Percentiles rank a stretch among this genome's conserved stretches.
Evolutionary conservation across 2,329 filamentous ascomycete species (phyloP).

Genomic region (Gliomastix tumulicola): DNA sequence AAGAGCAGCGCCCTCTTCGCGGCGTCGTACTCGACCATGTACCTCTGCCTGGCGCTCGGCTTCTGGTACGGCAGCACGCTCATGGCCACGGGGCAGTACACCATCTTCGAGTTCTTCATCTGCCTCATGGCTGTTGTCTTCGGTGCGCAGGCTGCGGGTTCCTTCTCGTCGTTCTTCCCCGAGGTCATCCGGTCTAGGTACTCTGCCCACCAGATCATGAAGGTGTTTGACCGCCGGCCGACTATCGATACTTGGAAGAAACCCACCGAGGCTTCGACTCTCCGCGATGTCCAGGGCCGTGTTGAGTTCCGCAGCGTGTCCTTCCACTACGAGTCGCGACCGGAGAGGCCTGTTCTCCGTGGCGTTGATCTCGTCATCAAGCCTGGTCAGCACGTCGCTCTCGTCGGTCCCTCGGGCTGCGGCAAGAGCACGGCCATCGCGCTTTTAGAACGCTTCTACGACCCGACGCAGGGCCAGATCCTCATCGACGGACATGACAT

Average conservation of each 20-base stretch:
- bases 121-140: conserved; percentile 59
- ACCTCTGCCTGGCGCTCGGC: conserved; percentile 54
- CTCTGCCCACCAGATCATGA: neutral
- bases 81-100: conserved; percentile 43
- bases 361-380: conserved; percentile 26
- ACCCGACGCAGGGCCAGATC: conserved; percentile 74
- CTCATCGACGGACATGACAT: conserved; percentile 80
- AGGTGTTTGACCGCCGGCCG: conserved; percentile 1
- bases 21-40: conserved; percentile 41
- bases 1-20: conserved; percentile 67
- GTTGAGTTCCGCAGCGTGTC: conserved; percentile 32
- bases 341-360: conserved; percentile 17
- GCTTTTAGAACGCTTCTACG: conserved; percentile 89
- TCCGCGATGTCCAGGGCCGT: too few species aligned
- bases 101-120: conserved; percentile 40
- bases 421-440: conserved; percentile 95
- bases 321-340: conserved; percentile 44
- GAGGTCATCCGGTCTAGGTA: conserved; percentile 1
- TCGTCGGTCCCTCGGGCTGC: conserved; percentile 90
- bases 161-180: conserved; percentile 4
- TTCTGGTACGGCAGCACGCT: conserved; percentile 63
- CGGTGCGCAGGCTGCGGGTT: conserved; percentile 22
- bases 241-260: conserved; percentile 2
- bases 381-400: conserved; percentile 80
- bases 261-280: too few species aligned